A percentile compares a stretch with the other conserved stretches of the same genome.
phyloP scores from a whole-genome alignment of 2,329 filamentous ascomycete genomes.

The Colletotrichum sp. region DNA sequence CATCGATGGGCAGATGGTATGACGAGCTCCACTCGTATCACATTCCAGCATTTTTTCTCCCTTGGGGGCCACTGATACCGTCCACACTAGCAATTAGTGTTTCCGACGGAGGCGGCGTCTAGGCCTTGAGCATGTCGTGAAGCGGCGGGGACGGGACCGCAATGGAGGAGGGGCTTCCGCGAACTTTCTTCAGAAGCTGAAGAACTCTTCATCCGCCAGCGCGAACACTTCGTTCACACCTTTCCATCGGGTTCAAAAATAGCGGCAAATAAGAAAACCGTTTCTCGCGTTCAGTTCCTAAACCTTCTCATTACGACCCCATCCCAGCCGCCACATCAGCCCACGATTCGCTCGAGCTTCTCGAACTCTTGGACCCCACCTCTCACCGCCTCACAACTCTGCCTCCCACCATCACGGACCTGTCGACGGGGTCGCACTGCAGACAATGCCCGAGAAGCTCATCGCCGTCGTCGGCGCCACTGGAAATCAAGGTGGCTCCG shows the following conservation, averaged over 20 bases:
- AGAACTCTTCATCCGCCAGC: neutral
- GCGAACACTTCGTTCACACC: neutral
- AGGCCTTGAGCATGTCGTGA: neutral
- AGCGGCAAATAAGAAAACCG: neutral
- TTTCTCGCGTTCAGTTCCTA: neutral
- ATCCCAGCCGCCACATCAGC: neutral
- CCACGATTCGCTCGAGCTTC: neutral
- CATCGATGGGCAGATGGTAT: neutral
- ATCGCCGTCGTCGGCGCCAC: slow-evolving; percentile 53
- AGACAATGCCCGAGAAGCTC: slow-evolving; percentile 30
- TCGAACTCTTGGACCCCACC: neutral
- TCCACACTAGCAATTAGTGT: neutral
- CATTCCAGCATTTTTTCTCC: neutral
- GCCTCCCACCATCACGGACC: neutral
- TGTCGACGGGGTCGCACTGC: neutral
- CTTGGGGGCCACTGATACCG: neutral
- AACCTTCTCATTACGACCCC: neutral
- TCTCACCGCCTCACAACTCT: neutral
- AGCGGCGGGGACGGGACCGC: neutral
- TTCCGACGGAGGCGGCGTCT: neutral
- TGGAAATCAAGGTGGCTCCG: slow-evolving; percentile 57
- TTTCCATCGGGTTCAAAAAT: neutral
- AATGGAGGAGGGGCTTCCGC: neutral
- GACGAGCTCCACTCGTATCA: neutral
- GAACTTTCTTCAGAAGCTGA: neutral